phyloP scores from a whole-genome alignment of 345 rosid species.

The Boechera retrofracta region DNA sequence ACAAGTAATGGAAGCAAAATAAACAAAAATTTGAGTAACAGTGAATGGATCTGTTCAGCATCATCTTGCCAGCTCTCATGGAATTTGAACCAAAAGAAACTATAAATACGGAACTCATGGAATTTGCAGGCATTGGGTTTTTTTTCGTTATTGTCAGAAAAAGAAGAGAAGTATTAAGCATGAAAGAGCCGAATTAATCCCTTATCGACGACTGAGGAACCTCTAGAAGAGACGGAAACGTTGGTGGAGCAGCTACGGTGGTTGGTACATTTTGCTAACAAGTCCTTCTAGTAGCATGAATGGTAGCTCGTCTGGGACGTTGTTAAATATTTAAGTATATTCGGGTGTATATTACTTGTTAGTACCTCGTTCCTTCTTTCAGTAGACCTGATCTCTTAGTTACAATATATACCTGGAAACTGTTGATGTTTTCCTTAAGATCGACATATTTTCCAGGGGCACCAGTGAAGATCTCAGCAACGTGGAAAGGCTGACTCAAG shows the following conservation, averaged over 20 bases:
- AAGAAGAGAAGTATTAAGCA: background rate
- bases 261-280: no score
- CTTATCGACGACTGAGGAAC: no score
- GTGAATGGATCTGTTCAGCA: conserved; percentile 33
- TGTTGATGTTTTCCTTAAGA: conserved; percentile 81
- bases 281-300: no score
- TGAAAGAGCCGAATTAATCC: background rate
- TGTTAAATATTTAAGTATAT: no score
- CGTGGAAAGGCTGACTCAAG: conserved; percentile 99
- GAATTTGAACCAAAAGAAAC: conserved; percentile 25
- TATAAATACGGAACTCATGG: conserved; percentile 27
- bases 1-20: conserved; percentile 25
- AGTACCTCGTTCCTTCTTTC: no score
- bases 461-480: conserved; percentile 99
- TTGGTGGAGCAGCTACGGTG: no score
- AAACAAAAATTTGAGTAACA: conserved; percentile 37
- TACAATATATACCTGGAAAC: conserved; percentile 91
- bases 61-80: conserved; percentile 28
- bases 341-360: no score
- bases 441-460: conserved; percentile 98
- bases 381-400: no score
- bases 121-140: conserved; percentile 14
- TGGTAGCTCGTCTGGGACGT: no score
- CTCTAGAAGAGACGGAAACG: no score
- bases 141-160: conserved; percentile 45